Base-by-base conservation (phyloP, 495 filamentous ascomycete genomes). In the Penicillium argentinense region DNA sequence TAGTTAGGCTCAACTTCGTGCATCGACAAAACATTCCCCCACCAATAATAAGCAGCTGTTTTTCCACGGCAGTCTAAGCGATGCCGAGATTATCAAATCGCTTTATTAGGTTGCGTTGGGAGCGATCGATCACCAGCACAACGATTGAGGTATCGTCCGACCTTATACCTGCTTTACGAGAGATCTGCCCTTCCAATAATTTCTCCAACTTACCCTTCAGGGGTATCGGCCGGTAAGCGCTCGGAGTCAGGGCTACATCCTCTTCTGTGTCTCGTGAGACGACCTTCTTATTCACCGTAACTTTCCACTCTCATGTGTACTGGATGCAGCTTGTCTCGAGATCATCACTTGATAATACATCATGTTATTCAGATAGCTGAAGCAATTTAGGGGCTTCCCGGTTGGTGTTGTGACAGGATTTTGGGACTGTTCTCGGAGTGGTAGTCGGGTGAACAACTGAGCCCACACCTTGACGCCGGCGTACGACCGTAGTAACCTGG, bases 241-340 rank as follows among this genome's bases (percentile, higher is more conserved):
- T 47, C 17, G 54, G 54, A 44, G 44, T 46, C 17, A 62, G 22
- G 5, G 49, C 52, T 29, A 64, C 9, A 19, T 64, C 46, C 45
- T 45, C 44, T 46, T 65, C 59, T 13, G 55, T 69, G 17, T 66
- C 62, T 29, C 42, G 48, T 9, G 30, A 42, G 2, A 67, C 27
- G 18, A 42, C 38, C 42, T 49, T 51, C 3, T 65, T 63, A 30
- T 66, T 65, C 14, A 71, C 34, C 4, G 22, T 49, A 5, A 66
- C 45, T 47, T 66, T 67, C 61, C 54, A 69, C 26, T 68, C 61
- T 36, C 67, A 68, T 18, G 49, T 59, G 45, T 70, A 68, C 28
- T 60, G 49, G 50, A 68, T 56, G 41, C 33, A 64, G 49, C 5
- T 62, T 46, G 54, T 56, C 29, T 37, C 42, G 26, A 60, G 41